These are phyloP conservation scores for Wickerhamomyces sydowiorum DNA, from an alignment of 805 yeast species.

Conservation along the genomic window DNA sequence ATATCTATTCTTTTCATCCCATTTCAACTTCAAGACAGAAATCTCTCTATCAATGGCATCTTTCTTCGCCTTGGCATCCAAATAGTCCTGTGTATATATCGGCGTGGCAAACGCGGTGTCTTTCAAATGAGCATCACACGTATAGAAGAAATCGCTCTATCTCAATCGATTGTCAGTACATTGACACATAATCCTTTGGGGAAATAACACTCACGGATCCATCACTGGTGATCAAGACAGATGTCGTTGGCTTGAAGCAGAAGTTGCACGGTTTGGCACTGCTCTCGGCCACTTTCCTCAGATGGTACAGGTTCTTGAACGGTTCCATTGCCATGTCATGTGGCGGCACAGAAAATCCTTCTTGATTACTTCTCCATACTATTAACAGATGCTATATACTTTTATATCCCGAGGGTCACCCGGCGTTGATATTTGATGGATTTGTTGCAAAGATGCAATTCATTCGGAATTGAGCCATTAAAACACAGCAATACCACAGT, in stretches of 20 bases:
- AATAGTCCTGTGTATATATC: conserved; percentile 16
- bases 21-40: conserved; percentile 11
- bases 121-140: conserved; percentile 20
- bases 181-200: no score
- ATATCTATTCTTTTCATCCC: conserved; percentile 23
- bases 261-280: conserved; percentile 19
- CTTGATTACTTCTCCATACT: no score
- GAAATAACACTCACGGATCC: conserved; percentile 5
- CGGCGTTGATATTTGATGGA: no score
- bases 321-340: background rate
- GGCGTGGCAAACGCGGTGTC: conserved; percentile 21
- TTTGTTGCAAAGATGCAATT: no score
- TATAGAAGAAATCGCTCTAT: conserved; percentile 19
- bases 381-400: no score
- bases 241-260: conserved; percentile 21
- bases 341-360: no score
- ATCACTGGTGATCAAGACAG: conserved; percentile 21
- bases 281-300: conserved; percentile 17
- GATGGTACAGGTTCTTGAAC: conserved; percentile 18
- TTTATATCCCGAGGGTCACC: no score
- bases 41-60: conserved; percentile 17
- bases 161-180: background rate
- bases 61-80: conserved; percentile 12
- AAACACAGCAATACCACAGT: no score
- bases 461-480: no score